Evolutionary conservation across 208 protist genomes (phyloP).

Genomic region (Novymonas esmeraldas): DNA sequence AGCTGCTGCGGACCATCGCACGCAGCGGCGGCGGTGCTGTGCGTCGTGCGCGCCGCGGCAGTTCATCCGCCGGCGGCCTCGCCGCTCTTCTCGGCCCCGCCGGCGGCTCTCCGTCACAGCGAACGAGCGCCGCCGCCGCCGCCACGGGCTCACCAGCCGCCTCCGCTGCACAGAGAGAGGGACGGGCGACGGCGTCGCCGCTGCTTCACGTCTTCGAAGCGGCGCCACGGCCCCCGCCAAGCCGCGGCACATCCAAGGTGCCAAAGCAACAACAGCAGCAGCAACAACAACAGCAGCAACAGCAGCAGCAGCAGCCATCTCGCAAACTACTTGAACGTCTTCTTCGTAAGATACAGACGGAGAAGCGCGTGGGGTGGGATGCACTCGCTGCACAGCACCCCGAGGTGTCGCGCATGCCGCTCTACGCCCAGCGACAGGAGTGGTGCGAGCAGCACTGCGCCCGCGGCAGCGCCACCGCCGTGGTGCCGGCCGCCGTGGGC

Average conservation of each 20-base stretch:
- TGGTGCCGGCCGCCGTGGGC: not conserved
- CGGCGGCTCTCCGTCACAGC: not conserved
- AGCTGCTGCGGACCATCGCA: conserved; percentile 26
- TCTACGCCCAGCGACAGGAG: conserved; percentile 34
- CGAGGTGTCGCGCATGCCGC: conserved; percentile 28
- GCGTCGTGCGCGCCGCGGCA: not conserved
- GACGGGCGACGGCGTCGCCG: conserved; percentile 3
- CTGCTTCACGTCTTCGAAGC: conserved; percentile 20
- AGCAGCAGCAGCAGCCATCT: conserved; percentile 11
- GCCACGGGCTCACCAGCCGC: not conserved
- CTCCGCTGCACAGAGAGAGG: not conserved
- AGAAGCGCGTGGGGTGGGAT: conserved; percentile 33
- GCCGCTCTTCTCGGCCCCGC: not conserved
- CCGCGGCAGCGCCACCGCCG: conserved; percentile 24
- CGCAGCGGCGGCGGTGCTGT: conserved; percentile 13
- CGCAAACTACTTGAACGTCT: conserved; percentile 27
- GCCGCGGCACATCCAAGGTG: too few species aligned
- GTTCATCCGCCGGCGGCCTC: not conserved
- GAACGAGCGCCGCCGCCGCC: not conserved
- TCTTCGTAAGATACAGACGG: conserved; percentile 15
- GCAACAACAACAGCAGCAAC: not conserved
- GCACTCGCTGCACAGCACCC: conserved; percentile 19
- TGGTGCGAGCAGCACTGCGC: conserved; percentile 31
- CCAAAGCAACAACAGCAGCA: not conserved
- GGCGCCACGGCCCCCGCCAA: too few species aligned